phyloP scores from a whole-genome alignment of 371 early-diverging fungal genomes.

The Circinella minor region DNA sequence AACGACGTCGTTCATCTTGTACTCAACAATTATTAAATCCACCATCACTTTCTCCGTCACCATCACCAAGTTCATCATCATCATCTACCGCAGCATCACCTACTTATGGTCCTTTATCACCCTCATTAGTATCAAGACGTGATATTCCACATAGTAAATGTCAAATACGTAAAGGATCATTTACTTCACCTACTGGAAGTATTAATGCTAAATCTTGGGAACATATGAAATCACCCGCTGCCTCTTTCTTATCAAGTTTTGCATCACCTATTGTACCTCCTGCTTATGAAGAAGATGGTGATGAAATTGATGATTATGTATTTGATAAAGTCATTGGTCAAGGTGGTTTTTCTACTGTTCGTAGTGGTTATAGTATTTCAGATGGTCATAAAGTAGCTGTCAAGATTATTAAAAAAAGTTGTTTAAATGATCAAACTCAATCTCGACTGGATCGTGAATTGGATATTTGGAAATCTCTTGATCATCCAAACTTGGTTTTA shows the following conservation, averaged over 20 bases:
- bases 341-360: conserved; percentile 74
- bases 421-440: conserved; percentile 19
- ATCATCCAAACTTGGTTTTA: conserved; percentile 71
- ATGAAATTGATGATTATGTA: conserved; percentile 70
- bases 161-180: conserved; percentile 20
- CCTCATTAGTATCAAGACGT: neutral
- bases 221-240: conserved; percentile 61
- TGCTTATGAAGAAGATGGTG: conserved; percentile 50
- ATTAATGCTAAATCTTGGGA: conserved; percentile 48
- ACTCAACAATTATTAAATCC: neutral
- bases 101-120: conserved; percentile 10
- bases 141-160: conserved; percentile 21
- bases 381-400: conserved; percentile 53
- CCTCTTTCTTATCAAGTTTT: conserved; percentile 60
- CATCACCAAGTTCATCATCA: conserved; percentile 23
- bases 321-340: conserved; percentile 65
- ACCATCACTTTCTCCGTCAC: conserved; percentile 18
- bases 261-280: conserved; percentile 37
- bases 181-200: conserved; percentile 19
- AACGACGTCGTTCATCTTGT: neutral
- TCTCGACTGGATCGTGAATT: conserved; percentile 57
- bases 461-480: conserved; percentile 74
- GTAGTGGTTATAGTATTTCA: conserved; percentile 53
- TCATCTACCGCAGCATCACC: conserved; percentile 11
- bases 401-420: conserved; percentile 55